Base-by-base conservation (phyloP, 2,329 filamentous ascomycete genomes). In the Pseudogymnoascus sp. region DNA sequence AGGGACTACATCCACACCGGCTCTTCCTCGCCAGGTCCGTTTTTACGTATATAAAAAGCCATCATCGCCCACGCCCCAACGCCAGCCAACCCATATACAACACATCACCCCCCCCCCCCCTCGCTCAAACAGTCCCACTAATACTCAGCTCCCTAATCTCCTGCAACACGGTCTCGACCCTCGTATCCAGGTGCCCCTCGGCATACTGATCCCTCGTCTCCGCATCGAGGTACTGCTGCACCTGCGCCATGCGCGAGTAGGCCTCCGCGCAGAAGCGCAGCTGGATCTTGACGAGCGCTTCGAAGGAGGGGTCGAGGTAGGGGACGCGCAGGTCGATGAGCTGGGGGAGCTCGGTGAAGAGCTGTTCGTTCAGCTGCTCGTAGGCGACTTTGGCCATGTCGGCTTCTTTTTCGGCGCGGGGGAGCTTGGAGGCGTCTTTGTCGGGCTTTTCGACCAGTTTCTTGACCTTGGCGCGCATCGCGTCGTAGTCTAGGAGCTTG, bases 231-330 rank as follows among this genome's bases (percentile, higher is more conserved):
- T 97, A 97, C 78, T 99, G 95, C 79, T 99, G 95, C 64, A 99
- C 96, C 79, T 99, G 96, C 26, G 96, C 95, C 95, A 99, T 99
- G 59, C 95, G 84, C 66, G 88, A 93, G 77, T 99, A 99, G 1
- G 95, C 95, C 78, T 99, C 95, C 7, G 96, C 95, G 73, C 96
- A 99, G 80, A 99, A 99, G 38, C 95, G 84, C 71, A 99, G 77
- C 79, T 99, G 95, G 69, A 99, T 99, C 82, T 99, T 99, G 75
- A 99, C 95, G 62, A 99, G 86, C 0, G 96, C 95, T 78, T 99
- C 95, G 74, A 99, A 99, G 66, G 88, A 93, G 0, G 96, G 96
- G 72, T 99, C 95, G 64, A 99, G 85, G 74, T 99, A 99, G 0
- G 96, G 96, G 13, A 99, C 95, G 63, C 95, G 89, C 66, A 99